A percentile compares a stretch with the other conserved stretches of the same genome.
phyloP scores from a whole-genome alignment of 2,329 filamentous ascomycete species.

The Colletotrichum truncatum region DNA sequence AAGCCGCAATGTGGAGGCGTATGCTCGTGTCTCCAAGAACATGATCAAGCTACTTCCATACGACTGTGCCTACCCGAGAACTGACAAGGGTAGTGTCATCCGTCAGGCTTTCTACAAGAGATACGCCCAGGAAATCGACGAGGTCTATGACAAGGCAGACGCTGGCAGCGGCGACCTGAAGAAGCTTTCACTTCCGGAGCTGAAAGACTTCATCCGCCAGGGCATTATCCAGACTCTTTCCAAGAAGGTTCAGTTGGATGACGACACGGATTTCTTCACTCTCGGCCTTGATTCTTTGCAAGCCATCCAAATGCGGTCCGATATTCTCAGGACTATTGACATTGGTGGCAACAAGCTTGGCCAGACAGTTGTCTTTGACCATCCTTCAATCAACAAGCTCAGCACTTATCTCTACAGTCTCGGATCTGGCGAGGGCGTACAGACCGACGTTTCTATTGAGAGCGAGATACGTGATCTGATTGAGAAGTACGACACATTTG shows the following conservation, averaged over 20 bases:
- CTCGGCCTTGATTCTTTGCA: constrained; percentile 67
- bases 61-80: constrained; percentile 52
- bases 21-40: constrained; percentile 52
- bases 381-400: constrained; percentile 57
- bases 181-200: constrained; percentile 35
- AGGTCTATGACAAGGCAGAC: constrained; percentile 43
- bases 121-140: constrained; percentile 30
- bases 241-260: constrained; percentile 35
- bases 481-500: constrained; percentile 33
- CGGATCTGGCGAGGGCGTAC: constrained; percentile 43
- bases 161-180: constrained; percentile 28
- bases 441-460: constrained; percentile 38
- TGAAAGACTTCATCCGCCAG: constrained; percentile 44
- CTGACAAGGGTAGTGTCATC: constrained; percentile 32
- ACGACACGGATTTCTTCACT: constrained; percentile 66
- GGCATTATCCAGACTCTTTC: constrained; percentile 39
- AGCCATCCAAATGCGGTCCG: constrained; percentile 62
- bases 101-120: constrained; percentile 41
- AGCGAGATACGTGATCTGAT: constrained; percentile 38
- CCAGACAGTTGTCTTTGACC: constrained; percentile 68
- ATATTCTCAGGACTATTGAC: constrained; percentile 60
- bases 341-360: constrained; percentile 55
- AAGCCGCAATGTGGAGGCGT: constrained; percentile 41
- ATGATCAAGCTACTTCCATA: constrained; percentile 59
- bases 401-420: constrained; percentile 54